Evolutionary conservation across 495 filamentous ascomycete genomes (phyloP).

Genomic region (Penicillium desertorum): DNA sequence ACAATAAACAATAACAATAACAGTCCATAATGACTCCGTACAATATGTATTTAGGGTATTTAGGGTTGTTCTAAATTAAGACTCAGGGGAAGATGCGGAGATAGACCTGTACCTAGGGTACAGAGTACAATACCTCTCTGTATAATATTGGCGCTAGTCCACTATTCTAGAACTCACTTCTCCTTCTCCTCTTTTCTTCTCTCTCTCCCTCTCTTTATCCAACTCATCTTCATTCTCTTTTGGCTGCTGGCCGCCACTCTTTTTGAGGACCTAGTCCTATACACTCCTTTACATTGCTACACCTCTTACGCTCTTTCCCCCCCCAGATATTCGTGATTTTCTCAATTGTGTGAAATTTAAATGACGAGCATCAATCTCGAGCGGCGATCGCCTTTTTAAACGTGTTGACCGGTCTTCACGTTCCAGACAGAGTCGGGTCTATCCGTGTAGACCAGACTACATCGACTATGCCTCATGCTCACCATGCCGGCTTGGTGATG

Average conservation of each 20-base stretch:
- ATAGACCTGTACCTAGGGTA: background rate
- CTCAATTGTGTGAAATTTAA: conserved; percentile 7
- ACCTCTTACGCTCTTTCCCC: background rate
- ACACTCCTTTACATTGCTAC: conserved; percentile 34
- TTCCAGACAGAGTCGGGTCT: background rate
- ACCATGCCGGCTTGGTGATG: conserved; percentile 32
- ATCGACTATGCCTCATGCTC: conserved; percentile 34
- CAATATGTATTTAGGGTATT: no score
- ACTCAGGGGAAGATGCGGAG: conserved; percentile 17
- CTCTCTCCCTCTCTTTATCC: conserved; percentile 17
- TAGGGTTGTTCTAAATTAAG: conserved; percentile 9
- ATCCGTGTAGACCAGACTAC: conserved; percentile 11
- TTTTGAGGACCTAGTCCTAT: conserved; percentile 28
- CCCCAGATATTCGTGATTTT: conserved; percentile 1
- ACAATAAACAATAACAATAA: background rate
- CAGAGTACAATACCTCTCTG: conserved; percentile 1
- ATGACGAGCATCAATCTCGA: conserved; percentile 20
- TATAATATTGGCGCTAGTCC: conserved; percentile 6
- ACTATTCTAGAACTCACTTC: conserved; percentile 18
- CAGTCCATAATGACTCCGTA: no score
- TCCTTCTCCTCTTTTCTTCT: conserved; percentile 28
- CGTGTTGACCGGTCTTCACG: conserved; percentile 11
- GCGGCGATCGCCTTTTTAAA: conserved; percentile 12
- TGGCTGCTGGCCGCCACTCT: conserved; percentile 36
- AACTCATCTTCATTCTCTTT: conserved; percentile 27